Base-by-base conservation (phyloP, 2,329 filamentous ascomycete genomes). In the Aspergillus spinulosporus region DNA sequence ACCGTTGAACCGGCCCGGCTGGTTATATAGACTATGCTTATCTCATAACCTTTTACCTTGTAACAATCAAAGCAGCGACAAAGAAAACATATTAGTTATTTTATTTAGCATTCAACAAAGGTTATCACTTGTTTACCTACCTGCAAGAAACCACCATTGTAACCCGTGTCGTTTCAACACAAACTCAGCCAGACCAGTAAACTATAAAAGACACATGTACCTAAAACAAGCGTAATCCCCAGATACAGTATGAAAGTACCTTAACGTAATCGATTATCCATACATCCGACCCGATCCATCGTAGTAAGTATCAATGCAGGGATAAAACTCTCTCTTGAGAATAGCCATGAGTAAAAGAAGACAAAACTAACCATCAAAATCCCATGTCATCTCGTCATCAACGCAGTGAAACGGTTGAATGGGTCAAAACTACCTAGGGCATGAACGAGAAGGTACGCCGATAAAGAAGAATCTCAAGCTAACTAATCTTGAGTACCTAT, bases 1-100 rank as follows among this genome's bases (percentile, higher is more conserved):
- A 90, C 95, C 75, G 81, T 84, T 62, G 88, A 94, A 74, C 90
- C 91, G 11, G 90, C 87, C 34, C 82, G 87, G 66, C 75, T 96
- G 68, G 84, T 95, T 34, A 68, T 84, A 63, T 82, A 72, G 54
- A 64, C 46, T 40, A 31, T 31, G 21, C 11, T 48, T n/a, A 9
- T 39, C 12, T 48, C 36, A 42, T 36, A 47, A 47, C 34, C 21
- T 37, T 34, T 29, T 36, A 49, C 31, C 52, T 34, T 51, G 45
- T 46, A 52, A 43, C 48, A 52, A 52, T 43, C 46, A 21, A 52
- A 52, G 44, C 52, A 57, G 54, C 49, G 49, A 40, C 40, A 4
- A 36, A 48, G 49, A 53, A 49, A 29, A 48, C 12, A 42, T 52
- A 54, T 52, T 21, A 26, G n/a, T 52, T 42, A 39, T 37, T 26